Evolutionary conservation across 116 monocot genomes (phyloP).

Genomic region (Iris pallida): DNA sequence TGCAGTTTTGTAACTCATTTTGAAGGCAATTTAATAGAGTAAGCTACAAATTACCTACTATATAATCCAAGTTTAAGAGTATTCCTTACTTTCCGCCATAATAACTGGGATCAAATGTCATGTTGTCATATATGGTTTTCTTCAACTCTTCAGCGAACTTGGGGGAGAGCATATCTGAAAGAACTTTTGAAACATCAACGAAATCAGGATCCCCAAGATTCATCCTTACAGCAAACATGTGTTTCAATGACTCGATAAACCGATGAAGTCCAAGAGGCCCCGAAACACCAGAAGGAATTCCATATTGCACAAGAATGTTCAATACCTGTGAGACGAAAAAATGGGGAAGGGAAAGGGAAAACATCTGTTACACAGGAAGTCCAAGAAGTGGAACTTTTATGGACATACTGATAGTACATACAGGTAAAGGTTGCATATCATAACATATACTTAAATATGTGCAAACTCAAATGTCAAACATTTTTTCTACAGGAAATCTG

Average conservation of each 20-base stretch:
- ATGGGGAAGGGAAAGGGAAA: conserved; percentile 1
- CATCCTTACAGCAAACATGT: conserved; percentile 79
- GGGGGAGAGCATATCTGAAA: conserved; percentile 81
- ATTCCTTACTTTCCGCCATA: conserved; percentile 79
- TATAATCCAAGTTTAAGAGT: background rate
- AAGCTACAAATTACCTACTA: background rate
- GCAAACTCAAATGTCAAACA: too few species aligned
- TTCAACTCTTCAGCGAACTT: conserved; percentile 72
- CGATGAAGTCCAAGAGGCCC: conserved; percentile 88
- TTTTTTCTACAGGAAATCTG: too few species aligned
- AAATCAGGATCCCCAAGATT: conserved; percentile 91
- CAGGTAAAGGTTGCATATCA: too few species aligned
- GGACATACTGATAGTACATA: background rate
- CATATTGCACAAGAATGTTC: conserved; percentile 89
- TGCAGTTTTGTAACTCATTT: too few species aligned
- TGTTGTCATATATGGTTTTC: conserved; percentile 73
- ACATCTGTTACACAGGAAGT: background rate
- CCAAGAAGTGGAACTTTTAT: too few species aligned
- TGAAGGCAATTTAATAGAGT: background rate
- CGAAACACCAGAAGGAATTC: conserved; percentile 75
- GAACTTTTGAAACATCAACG: conserved; percentile 54
- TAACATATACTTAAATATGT: too few species aligned
- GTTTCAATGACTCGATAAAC: conserved; percentile 86
- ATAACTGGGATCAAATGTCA: conserved; percentile 60
- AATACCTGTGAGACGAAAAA: conserved; percentile 51